phyloP scores from a whole-genome alignment of 495 filamentous ascomycete species.

The Trichocladium uniseriatum region DNA sequence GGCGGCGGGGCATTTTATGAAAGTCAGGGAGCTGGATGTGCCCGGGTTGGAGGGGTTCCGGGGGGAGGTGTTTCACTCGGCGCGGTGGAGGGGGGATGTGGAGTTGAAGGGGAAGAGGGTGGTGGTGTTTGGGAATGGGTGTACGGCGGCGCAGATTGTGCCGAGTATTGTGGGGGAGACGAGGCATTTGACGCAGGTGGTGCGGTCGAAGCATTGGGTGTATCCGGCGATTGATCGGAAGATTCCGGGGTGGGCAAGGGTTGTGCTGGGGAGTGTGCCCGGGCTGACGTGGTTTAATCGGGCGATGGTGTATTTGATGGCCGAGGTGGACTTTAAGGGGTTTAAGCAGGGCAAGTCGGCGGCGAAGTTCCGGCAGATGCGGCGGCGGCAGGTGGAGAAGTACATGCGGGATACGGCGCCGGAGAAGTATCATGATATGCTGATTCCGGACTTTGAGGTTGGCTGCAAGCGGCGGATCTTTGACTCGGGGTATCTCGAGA shows the following conservation, averaged over 20 bases:
- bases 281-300: constrained; percentile 20
- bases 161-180: constrained; percentile 24
- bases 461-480: constrained; percentile 40
- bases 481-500: constrained; percentile 26
- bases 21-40: constrained; percentile 34
- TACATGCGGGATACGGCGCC: constrained; percentile 34
- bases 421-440: constrained; percentile 31
- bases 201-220: constrained; percentile 29
- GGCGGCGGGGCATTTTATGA: constrained; percentile 41
- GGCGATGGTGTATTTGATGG: constrained; percentile 20
- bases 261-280: constrained; percentile 20
- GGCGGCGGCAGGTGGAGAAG: constrained; percentile 10
- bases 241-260: constrained; percentile 3
- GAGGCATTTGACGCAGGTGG: constrained; percentile 27
- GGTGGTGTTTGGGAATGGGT: constrained; percentile 54
- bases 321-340: constrained; percentile 18
- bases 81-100: constrained; percentile 43
- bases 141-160: constrained; percentile 41
- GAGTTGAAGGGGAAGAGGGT: constrained; percentile 45
- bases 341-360: constrained; percentile 18
- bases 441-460: constrained; percentile 36
- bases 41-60: constrained; percentile 46
- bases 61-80: constrained; percentile 50
- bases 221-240: constrained; percentile 25
- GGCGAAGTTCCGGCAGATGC: constrained; percentile 5